phyloP scores from a whole-genome alignment of 495 filamentous ascomycete genomes.

The Penicilliopsis zonata region DNA sequence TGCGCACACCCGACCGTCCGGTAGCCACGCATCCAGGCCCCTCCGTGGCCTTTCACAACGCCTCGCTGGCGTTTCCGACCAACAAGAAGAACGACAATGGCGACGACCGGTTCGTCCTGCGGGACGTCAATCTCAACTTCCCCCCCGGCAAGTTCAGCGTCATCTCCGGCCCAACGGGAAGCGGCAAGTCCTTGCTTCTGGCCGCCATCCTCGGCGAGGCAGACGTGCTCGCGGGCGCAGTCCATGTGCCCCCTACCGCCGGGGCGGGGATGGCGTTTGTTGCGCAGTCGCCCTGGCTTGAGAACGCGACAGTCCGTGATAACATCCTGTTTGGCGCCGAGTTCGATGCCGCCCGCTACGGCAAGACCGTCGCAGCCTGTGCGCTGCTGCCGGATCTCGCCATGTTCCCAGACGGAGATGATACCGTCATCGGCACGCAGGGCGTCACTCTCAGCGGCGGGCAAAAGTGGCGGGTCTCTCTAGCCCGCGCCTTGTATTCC shows the following conservation, averaged over 20 bases:
- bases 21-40: conserved; percentile 30
- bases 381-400: conserved; percentile 58
- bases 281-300: conserved; percentile 65
- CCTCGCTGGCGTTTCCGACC: conserved; percentile 24
- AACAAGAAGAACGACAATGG: conserved; percentile 49
- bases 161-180: conserved; percentile 29
- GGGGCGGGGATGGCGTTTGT: conserved; percentile 53
- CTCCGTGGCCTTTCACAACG: conserved; percentile 14
- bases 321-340: conserved; percentile 60
- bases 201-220: conserved; percentile 43
- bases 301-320: conserved; percentile 56
- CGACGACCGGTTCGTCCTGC: conserved; percentile 37
- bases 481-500: conserved; percentile 65
- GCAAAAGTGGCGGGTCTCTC: conserved; percentile 60
- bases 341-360: conserved; percentile 44
- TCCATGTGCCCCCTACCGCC: conserved; percentile 29
- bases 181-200: conserved; percentile 42
- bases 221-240: conserved; percentile 22
- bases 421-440: conserved; percentile 59
- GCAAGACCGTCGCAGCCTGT: conserved; percentile 47
- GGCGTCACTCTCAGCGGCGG: conserved; percentile 68
- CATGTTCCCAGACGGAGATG: conserved; percentile 53
- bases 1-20: conserved; percentile 46
- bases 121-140: conserved; percentile 45
- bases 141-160: conserved; percentile 53